Evolutionary conservation across 2,329 filamentous ascomycete species (phyloP), one percentile per base, ranked within the genome.

Genomic region (Fusarium sp.): DNA sequence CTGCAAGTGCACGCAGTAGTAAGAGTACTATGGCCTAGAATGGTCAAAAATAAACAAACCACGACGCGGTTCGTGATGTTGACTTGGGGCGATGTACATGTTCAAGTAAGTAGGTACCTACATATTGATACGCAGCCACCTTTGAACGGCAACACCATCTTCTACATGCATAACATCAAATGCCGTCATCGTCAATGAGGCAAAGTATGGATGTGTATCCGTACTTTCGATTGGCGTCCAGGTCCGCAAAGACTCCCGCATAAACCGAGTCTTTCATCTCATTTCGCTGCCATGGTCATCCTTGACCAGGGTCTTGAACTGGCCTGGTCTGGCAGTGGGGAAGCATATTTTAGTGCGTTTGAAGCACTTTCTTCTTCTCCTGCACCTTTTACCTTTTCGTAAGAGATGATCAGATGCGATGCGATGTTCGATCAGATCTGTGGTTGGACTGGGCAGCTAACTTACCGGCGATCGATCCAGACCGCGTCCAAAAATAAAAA

Each of bases 251-350:
- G 66, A 57, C 57, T 47, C 27, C 57, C 57, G 61, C 57, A 57
- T 63, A 43, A 53, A 53, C n/a, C n/a, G 24, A 43, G 24, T 43
- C 49, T 27, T n/a, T 63, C 60, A 73, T 71, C 67, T 72, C 67
- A 72, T 72, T 72, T 72, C 70, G 55, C 67, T 62, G 54, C 65
- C 67, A 67, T 67, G 65, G 49, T 55, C 60, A 43, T 63, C 48
- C 38, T 59, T 41, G 52, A 55, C 70, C 61, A 43, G 70, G 70
- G 47, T 58, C 25, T 51, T 47, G 30, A 64, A 29, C 69, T 56
- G 48, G 47, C 45, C 55, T 44, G 41, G 47, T 45, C 40, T 60
- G 20, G 46, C 11, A 24, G 32, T 53, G 32, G 49, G 27, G 32
- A 32, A 59, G 38, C 34, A 53, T 43, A 20, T n/a, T 41, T 52